These are phyloP conservation scores for Gaeumannomyces tritici DNA, from an alignment of 2,329 filamentous ascomycete genomes.

Conservation along the genomic window DNA sequence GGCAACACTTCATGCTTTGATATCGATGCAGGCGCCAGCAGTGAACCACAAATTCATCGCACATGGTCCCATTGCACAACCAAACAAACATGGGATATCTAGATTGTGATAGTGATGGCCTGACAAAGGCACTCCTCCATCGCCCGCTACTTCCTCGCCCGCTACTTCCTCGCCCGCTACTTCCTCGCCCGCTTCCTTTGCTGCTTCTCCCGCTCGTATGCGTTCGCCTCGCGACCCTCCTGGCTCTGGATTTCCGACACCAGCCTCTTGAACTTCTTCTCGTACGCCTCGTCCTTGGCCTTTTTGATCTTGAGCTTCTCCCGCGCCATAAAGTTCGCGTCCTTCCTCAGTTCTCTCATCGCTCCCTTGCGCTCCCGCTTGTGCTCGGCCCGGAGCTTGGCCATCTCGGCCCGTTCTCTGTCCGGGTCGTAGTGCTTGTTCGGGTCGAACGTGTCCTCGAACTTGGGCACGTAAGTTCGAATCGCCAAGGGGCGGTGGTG, in stretches of 20 bases:
- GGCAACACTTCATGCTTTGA: too few relatives aligned
- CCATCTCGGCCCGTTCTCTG: conserved; percentile 74
- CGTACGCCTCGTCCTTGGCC: conserved; percentile 84
- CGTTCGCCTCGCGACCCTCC: conserved; percentile 78
- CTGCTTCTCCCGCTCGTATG: conserved; percentile 79
- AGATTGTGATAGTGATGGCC: neutral
- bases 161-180: conserved; percentile 46
- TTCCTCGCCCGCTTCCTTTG: conserved; percentile 58
- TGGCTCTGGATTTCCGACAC: conserved; percentile 93
- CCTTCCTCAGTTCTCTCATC: conserved; percentile 87
- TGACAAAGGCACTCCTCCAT: neutral
- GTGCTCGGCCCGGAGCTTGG: conserved; percentile 80
- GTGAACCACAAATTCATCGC: neutral
- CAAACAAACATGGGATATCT: neutral
- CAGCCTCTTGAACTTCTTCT: conserved; percentile 88
- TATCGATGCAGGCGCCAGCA: neutral
- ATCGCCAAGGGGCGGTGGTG: conserved; percentile 83
- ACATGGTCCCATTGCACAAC: neutral
- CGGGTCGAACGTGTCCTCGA: conserved; percentile 91
- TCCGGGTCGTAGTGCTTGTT: conserved; percentile 96
- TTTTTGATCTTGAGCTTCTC: conserved; percentile 90
- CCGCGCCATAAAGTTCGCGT: conserved; percentile 84
- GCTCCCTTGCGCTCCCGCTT: conserved; percentile 94
- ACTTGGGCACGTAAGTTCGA: conserved; percentile 82
- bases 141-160: neutral